Evolutionary conservation across 73 alveolate species (phyloP).

Genomic region (Uronychia binucleata): DNA sequence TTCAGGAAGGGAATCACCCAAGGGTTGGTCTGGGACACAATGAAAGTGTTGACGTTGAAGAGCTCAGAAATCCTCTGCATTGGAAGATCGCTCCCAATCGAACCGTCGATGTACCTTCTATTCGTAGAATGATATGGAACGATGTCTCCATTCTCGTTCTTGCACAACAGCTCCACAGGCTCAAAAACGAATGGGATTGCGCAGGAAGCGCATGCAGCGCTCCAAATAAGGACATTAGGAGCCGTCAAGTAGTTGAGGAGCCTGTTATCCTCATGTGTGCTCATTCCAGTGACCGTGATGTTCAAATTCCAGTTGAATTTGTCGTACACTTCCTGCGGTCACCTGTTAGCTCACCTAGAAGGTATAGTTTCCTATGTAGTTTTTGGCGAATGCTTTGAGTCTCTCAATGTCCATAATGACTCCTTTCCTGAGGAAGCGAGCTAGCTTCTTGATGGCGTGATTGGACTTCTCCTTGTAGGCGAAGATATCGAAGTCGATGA

Average conservation of each 20-base stretch:
- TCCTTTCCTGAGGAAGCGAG: constrained; percentile 39
- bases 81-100: constrained; percentile 69
- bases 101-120: constrained; percentile 62
- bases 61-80: constrained; percentile 77
- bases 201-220: constrained; percentile 68
- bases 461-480: constrained; percentile 11
- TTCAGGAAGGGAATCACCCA: constrained; percentile 66
- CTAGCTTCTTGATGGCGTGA: constrained; percentile 1
- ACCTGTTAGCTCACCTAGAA: constrained; percentile 13
- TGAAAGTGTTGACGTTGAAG: constrained; percentile 73
- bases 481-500: constrained; percentile 5
- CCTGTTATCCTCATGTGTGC: constrained; percentile 43
- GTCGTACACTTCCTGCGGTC: constrained; percentile 60
- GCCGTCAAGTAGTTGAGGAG: constrained; percentile 76
- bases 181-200: constrained; percentile 74
- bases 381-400: constrained; percentile 12
- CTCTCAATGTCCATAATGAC: constrained; percentile 36
- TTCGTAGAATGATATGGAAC: constrained; percentile 47
- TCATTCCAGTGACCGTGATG: constrained; percentile 60
- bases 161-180: constrained; percentile 65
- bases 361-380: constrained; percentile 56
- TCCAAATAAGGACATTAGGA: constrained; percentile 72
- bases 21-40: constrained; percentile 73
- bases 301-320: constrained; percentile 59
- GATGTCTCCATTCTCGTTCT: constrained; percentile 47